Conservation (phyloP, 2,329 filamentous ascomycete genomes). For the Epichloe aotearoae region DNA sequence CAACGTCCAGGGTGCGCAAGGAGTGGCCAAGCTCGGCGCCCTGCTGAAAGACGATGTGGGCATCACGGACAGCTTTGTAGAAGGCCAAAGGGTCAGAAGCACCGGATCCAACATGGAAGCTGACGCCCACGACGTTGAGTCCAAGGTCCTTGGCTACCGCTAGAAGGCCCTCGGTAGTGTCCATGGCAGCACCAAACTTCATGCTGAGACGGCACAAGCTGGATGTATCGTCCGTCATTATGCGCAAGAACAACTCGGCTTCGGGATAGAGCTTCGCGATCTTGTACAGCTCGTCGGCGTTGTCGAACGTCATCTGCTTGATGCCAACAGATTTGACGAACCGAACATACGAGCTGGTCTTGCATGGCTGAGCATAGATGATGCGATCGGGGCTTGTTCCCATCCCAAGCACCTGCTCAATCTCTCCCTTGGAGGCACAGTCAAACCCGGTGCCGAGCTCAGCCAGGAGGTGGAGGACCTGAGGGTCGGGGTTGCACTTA, state of each 20-base stretch:
- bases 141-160: slow-evolving; percentile 67
- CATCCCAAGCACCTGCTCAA: slow-evolving; percentile 76
- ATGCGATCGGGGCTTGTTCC: slow-evolving; percentile 80
- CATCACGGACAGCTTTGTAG: slow-evolving; percentile 80
- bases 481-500: slow-evolving; percentile 94
- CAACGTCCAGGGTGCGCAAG: slow-evolving; percentile 82
- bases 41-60: slow-evolving; percentile 78
- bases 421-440: slow-evolving; percentile 95
- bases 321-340: slow-evolving; percentile 76
- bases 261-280: slow-evolving; percentile 82
- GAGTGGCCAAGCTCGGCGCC: slow-evolving; percentile 63
- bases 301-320: slow-evolving; percentile 99
- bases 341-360: slow-evolving; percentile 95
- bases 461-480: slow-evolving; percentile 77
- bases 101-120: slow-evolving; percentile 95
- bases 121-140: slow-evolving; percentile 87
- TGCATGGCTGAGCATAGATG: slow-evolving; percentile 98
- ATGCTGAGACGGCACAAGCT: slow-evolving; percentile 90
- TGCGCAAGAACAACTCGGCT: slow-evolving; percentile 86
- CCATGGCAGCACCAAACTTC: slow-evolving; percentile 90
- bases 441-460: slow-evolving; percentile 90
- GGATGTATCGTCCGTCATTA: slow-evolving; percentile 89
- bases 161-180: slow-evolving; percentile 65
- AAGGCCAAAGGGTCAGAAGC: slow-evolving; percentile 90
- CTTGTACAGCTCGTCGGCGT: slow-evolving; percentile 94